Evolutionary conservation across 805 yeast genomes (phyloP), one percentile per base, ranked within the genome.

Genomic region (Yamadazyma scolyti): DNA sequence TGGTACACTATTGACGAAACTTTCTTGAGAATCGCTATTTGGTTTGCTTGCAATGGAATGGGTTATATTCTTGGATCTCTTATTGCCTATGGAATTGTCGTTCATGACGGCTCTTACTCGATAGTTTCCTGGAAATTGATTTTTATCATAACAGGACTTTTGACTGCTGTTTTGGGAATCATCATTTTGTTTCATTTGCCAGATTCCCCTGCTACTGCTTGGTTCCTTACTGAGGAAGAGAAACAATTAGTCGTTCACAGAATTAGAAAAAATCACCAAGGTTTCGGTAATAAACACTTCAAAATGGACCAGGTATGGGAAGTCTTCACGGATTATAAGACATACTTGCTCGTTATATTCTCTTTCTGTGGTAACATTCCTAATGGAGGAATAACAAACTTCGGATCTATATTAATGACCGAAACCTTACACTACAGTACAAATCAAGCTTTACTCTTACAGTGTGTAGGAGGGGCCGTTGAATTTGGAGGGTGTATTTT

Each of bases 121-220:
- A 53, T 77, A 4, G 61, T 54, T 3, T 63, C 79, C 3, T 83
- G 89, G 89, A 76, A 72, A 46, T 50, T 75, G 9, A 50, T 79
- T 3, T 82, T 71, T 48, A 56, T 82, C 28, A 61, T 79, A 18
- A 68, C 74, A 24, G 94, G 93, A 10, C 49, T 65, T 6, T 63
- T 76, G 34, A 79, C 86, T 2, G 52, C 78, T 5, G 46, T 69
- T 8, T 45, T 75, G 10, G 83, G 82, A 5, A 31, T 70, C 8
- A 31, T 67, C 8, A 61, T 76, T 36, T 51, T 53, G 25, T 40
- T 73, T 32, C 74, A 73, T 50, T 47, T 81, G 8, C 65, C 65
- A 4, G 53, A 53, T 34, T 34, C 44, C 14, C 65, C 65, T 4
- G 44, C 62, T 6, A 37, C 32, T 9, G 70, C 71, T 9, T 56